Evolutionary conservation across 169 alveolate species (phyloP), one percentile per base, ranked within the genome.

Genomic region (Eimeria maxima): DNA sequence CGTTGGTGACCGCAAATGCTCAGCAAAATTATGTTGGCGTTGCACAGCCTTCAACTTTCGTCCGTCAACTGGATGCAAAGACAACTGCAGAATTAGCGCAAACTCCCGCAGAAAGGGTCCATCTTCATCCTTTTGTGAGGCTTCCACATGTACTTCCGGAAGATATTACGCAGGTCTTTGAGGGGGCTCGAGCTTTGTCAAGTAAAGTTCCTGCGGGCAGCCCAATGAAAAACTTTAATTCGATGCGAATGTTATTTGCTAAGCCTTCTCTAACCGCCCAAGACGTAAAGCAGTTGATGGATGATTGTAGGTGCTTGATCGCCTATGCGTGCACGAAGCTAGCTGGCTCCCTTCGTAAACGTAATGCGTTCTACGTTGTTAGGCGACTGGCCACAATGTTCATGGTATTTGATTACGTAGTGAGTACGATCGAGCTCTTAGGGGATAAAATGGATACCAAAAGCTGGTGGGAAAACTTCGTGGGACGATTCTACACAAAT

Each of bases 61-160:
- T 60, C 27, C 11, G 5, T 16, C 27, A 11, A 3, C 1, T n/a
- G 76, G 4, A n/a, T 7, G 2, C 10, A 67, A 67, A 7, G 44
- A n/a, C 4, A 0, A 7, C 10, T 67, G 18, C 44, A n/a, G 76
- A 3, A 24, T 2, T 10, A 44, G 0, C 1, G 16, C 22, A n/a
- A 0, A 3, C 38, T 16, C 57, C 14, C 8, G 55, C 13, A 33
- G 84, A 3, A 3, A 38, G 8, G 50, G 33, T 10, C 84, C 87
- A 3, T 22, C 67, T 8, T 20, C 88, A 78, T 45, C 88, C 88
- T 11, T 78, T 45, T n/a, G 88, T 78, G 65, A 42, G 88, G 88
- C 88, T 78, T 24, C 88, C 88, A 24, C 7, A 6, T 22, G 27
- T 8, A 3, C 11, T 8, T 45, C 65, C 88, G 27, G 5, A 6